Conservation (phyloP, 78 protist genomes). For the Guillardia theta region DNA sequence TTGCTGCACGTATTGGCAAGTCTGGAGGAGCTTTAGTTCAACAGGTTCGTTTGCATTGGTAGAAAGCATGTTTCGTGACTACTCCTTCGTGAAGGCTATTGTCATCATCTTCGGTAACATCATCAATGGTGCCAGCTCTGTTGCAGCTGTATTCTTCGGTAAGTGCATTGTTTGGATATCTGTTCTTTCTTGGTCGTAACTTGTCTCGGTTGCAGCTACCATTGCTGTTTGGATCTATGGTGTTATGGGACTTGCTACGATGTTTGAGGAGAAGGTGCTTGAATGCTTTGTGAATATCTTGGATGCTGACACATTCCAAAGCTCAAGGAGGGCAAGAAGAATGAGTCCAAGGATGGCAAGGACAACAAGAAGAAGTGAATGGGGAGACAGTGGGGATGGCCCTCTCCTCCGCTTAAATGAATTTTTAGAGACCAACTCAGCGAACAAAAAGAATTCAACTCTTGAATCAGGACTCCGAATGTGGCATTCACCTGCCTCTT, state of each 20-base stretch:
- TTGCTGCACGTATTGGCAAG: conserved; percentile 42
- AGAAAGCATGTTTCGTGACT: background rate
- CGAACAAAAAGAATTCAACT: no score
- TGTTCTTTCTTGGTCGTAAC: background rate
- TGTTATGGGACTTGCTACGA: background rate
- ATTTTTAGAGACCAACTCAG: background rate
- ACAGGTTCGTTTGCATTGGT: background rate
- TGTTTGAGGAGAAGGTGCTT: background rate
- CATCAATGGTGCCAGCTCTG: background rate
- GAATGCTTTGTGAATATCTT: background rate
- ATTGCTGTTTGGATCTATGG: background rate
- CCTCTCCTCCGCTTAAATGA: background rate
- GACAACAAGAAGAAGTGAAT: background rate
- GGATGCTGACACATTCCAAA: background rate
- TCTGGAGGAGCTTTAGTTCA: conserved; percentile 48
- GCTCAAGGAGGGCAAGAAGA: background rate
- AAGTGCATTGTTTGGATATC: background rate
- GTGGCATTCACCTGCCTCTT: no score
- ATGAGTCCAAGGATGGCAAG: background rate
- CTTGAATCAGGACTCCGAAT: no score
- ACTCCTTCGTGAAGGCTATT: background rate
- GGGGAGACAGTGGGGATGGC: background rate
- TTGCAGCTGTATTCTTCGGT: background rate
- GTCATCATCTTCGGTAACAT: background rate
- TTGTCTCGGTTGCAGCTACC: background rate